A percentile compares a stretch with the other conserved stretches of the same genome.
Evolutionary conservation across 148 eudicot species (phyloP).

Genomic region (Rhododendron henanense): DNA sequence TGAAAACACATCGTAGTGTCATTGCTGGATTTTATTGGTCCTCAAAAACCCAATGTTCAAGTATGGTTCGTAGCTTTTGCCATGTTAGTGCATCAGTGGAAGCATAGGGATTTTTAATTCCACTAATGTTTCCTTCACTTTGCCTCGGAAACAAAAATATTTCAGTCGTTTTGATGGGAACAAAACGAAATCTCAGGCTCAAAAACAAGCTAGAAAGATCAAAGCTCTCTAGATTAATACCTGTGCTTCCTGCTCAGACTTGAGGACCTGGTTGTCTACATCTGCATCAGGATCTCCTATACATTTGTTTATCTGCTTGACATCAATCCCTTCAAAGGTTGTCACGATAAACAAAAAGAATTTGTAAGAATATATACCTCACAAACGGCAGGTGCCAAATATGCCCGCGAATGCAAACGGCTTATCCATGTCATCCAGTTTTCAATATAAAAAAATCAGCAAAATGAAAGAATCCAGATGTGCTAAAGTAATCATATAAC

Average conservation of each 20-base stretch:
- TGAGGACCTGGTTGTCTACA: slow-evolving; percentile 38
- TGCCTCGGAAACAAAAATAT: neutral
- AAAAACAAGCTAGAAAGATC: neutral
- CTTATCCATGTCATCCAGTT: neutral
- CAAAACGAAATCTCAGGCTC: neutral
- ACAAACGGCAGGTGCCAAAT: neutral
- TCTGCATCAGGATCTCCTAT: slow-evolving; percentile 40
- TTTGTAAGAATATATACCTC: neutral
- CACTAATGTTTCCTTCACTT: neutral
- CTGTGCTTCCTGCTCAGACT: slow-evolving; percentile 43
- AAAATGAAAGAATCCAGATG: neutral
- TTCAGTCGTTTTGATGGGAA: neutral
- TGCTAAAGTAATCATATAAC: no score
- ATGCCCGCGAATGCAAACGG: neutral
- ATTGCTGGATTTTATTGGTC: neutral
- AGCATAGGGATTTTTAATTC: neutral
- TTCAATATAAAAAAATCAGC: neutral
- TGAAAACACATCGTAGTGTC: neutral
- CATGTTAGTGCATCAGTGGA: neutral
- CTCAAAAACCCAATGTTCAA: neutral
- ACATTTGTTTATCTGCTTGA: slow-evolving; percentile 35
- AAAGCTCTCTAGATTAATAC: slow-evolving; percentile 11
- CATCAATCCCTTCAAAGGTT: slow-evolving; percentile 29
- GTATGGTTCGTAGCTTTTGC: neutral
- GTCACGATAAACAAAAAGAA: neutral